A percentile compares a stretch with the other conserved stretches of the same genome.
phyloP scores from a whole-genome alignment of 2,329 filamentous ascomycete species.

The Ascomycota sp. region DNA sequence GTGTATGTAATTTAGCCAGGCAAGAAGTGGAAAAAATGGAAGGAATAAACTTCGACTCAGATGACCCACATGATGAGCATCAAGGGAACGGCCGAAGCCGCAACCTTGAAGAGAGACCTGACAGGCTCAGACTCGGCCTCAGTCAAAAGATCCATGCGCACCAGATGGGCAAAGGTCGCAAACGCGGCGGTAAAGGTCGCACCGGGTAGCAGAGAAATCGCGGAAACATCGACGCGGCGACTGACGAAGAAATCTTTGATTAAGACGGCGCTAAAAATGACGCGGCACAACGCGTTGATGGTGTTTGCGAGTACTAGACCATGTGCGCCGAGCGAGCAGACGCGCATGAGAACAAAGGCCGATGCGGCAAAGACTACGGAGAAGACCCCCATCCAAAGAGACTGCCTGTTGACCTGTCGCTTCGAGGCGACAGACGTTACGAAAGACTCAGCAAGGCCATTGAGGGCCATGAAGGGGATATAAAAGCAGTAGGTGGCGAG shows the following conservation, averaged over 20 bases:
- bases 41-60: not conserved
- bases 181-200: constrained; percentile 9
- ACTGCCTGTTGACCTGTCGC: constrained; percentile 55
- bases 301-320: constrained; percentile 76
- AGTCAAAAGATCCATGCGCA: constrained; percentile 7
- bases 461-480: constrained; percentile 77
- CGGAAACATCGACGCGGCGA: constrained; percentile 15
- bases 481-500: constrained; percentile 77
- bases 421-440: constrained; percentile 71
- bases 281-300: constrained; percentile 75
- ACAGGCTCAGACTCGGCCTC: constrained; percentile 9
- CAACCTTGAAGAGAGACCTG: constrained; percentile 23
- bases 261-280: constrained; percentile 60
- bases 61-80: constrained; percentile 37
- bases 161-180: constrained; percentile 9
- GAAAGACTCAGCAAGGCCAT: constrained; percentile 82
- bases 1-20: not conserved
- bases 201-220: constrained; percentile 9
- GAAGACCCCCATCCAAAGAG: constrained; percentile 66
- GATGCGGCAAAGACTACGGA: constrained; percentile 55
- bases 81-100: constrained; percentile 28
- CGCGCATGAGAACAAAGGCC: constrained; percentile 54
- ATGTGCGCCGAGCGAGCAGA: constrained; percentile 48
- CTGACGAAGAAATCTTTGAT: constrained; percentile 41
- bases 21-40: not conserved